Base-by-base conservation (phyloP, 169 alveolate species). In the Plasmodium relictum region DNA sequence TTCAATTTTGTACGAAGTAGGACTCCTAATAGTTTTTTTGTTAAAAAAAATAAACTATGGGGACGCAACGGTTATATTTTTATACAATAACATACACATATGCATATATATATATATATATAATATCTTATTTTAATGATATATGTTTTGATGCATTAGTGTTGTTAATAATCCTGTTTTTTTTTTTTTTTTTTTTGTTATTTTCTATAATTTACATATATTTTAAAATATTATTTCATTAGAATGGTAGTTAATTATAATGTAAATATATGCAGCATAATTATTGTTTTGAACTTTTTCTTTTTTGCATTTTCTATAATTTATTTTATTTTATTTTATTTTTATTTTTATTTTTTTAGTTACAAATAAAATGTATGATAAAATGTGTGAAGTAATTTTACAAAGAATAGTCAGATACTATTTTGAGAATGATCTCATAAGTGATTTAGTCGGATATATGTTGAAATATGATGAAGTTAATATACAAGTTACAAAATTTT, bases 41-140 rank as follows among this genome's bases (percentile, higher is more conserved):
- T 83, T 83, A 59, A 68, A 65, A 69, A 62, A 45, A 44, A 83
- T 26, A 18, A 69, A 22, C 69, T 66, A 10, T 83, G 91, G 91
- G 91, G 83, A 5, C 16, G 18, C 31, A 52, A 59, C 8, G 85
- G 91, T 18, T 48, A 52, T 24, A 14, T 37, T 3, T 37, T n/a
- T 24, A 2, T 65, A 24, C 20, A 37, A 6, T 24, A 24, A 16
- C 56, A 65, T 37, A 63, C 6, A 39, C 22, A 65, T 5, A 37
- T 10, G 37, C 6, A 65, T 65, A 65, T 16, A 24, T 9, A 65
- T 22, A 31, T 37, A 65, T 12, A 68, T n/a, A 68, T 44, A 44
- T 42, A 42, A 41, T 44, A 68, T 44, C 41, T 0, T 14, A 31
- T 31, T 31, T 31, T 31, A 31, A 31, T 31, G 39, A 31, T 31